Evolutionary conservation across 257 asterid species (phyloP), one percentile per base, ranked within the genome.

Genomic region (Osmanthus fragrans): DNA sequence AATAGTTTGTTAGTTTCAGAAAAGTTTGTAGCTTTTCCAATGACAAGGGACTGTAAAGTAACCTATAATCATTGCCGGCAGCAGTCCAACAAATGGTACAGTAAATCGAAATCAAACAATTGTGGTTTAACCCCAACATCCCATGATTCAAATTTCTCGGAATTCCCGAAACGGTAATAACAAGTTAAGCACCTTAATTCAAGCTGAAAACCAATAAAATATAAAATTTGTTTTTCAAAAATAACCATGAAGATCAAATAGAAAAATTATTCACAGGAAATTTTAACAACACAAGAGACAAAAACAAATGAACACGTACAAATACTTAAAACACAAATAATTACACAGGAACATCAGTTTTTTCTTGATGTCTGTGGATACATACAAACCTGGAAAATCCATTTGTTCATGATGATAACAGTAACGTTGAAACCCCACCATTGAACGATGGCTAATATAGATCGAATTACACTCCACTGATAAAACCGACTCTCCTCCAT

Each of bases 341-440:
- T 54, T 19, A 54, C 11, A 18, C 25, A 54, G 2, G 11, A 54
- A 54, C 33, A 63, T 23, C 69, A 25, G 34, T 42, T 25, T 21
- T 9, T 47, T 10, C 56, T 13, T 47, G 15, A 47, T 47, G 56
- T 3, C 25, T n/a, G 9, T 54, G 64, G 27, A 15, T 25, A 11
- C 18, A 60, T 9, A 60, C 69, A 63, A 10, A 83, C 89, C 89
- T 86, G 87, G 71, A 86, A 86, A 82, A 86, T 83, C 89, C 89
- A 86, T 56, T 86, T 86, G 69, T 86, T 86, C 89, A 81, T 86
- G 81, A 86, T 86, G 76, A 83, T 82, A 67, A 86, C 87, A 45
- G 89, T 79, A 23, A 86, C 89, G 77, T 86, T 86, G 83, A 86
- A 86, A 32, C 80, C 83, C 89, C 89, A 86, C 89, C 89, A 86